Evolutionary conservation across 371 early-diverging fungal genomes (phyloP), one percentile per base, ranked within the genome.

Genomic region (Lichtheimia corymbifera): DNA sequence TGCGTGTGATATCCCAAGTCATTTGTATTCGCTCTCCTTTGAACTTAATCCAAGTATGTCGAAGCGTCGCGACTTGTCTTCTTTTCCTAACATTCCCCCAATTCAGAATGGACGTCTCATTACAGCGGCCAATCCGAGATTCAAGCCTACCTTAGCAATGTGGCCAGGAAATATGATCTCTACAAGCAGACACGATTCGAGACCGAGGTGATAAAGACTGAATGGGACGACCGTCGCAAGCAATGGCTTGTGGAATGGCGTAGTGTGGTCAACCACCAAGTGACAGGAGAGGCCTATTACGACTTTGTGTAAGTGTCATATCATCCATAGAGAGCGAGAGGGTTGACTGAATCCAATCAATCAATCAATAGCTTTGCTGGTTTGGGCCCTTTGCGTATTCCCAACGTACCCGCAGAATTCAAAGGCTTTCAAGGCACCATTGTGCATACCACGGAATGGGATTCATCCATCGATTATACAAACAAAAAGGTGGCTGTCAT

Each of bases 1-100:
- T 7, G 59, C 45, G 15, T 85, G 87, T 60, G 87, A 89, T 70
- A 72, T 87, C 18, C 72, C 77, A 11, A 78, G 83, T 4, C 82
- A 84, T 67, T 60, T 81, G 27, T 89, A 87, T 68, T 78, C 76
- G 20, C 68, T 79, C 50, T 74, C 73, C 24, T 80, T 72, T 55
- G 82, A 74, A 41, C 61, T 69, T 7, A 81, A 79, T 61, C 74
- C 81, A 57, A 65, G 81, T 71, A 65, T 50, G 53, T 27, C 51
- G 13, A 1, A 1, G 3, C n/a, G 28, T 22, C 4, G 28, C 7
- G 5, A 4, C 35, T 30, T 43, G 28, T 44, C n/a, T 43, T 53
- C 40, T 12, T 25, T 27, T 27, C 12, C 13, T 24, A 7, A 43
- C 57, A 59, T 22, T 70, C 62, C 30, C 55, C 30, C 55, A 62